These are phyloP conservation scores for Termitomyces sp. DNA, from an alignment of 768 basidiomycete species.

Conservation along the genomic window DNA sequence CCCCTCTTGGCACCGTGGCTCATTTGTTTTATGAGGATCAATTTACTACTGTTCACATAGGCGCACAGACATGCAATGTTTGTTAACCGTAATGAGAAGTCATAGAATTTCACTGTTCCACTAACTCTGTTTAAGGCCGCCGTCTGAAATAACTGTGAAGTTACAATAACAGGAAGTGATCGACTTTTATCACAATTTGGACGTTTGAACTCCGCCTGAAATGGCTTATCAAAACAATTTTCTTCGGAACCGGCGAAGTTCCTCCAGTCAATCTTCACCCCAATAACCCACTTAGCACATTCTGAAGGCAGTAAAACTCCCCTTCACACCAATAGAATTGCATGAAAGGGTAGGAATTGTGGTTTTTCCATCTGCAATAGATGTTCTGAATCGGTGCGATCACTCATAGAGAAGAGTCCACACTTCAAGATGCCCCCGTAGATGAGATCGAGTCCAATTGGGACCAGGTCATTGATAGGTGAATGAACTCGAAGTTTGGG, in stretches of 20 bases:
- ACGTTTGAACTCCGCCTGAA: conserved; percentile 16
- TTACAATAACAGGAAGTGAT: not conserved
- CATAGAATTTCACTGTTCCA: too few relatives aligned
- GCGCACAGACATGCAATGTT: too few relatives aligned
- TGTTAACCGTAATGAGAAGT: too few relatives aligned
- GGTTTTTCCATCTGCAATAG: not conserved
- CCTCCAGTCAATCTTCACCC: conserved; percentile 9
- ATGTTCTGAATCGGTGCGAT: not conserved
- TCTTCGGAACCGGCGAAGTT: conserved; percentile 5
- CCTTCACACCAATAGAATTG: conserved; percentile 21
- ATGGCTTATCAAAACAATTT: conserved; percentile 12
- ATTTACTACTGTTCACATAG: too few relatives aligned
- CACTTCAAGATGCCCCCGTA: conserved; percentile 76
- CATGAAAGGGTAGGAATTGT: conserved; percentile 18
- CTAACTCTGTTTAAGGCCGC: too few relatives aligned
- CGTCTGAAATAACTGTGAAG: not conserved
- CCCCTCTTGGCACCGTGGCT: too few relatives aligned
- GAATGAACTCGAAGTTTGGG: conserved; percentile 25
- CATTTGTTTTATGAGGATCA: too few relatives aligned
- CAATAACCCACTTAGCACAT: conserved; percentile 15
- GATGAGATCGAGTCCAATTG: conserved; percentile 98
- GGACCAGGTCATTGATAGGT: conserved; percentile 98
- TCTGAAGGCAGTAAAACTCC: conserved; percentile 24
- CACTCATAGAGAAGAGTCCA: conserved; percentile 48
- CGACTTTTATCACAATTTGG: not conserved